Evolutionary conservation across 768 basidiomycete genomes (phyloP).

Genomic region (Rickenella mellea): DNA sequence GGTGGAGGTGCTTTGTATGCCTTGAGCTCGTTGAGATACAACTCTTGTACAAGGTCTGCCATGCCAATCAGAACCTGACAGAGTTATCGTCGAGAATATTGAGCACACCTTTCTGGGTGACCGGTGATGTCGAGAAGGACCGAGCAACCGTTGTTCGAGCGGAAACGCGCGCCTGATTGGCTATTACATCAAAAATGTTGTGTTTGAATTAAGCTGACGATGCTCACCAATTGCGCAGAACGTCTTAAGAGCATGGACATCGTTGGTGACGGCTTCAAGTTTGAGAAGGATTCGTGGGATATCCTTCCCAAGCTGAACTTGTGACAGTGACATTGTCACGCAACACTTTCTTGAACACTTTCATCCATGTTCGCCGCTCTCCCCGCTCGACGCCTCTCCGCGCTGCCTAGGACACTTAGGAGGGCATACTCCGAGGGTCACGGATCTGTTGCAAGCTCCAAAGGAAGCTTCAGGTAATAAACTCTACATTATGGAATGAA

Average conservation of each 20-base stretch:
- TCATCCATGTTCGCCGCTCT: constrained; percentile 33
- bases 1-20: constrained; percentile 69
- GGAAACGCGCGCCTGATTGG: neutral
- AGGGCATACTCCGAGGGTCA: constrained; percentile 38
- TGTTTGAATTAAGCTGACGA: constrained; percentile 2
- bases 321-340: constrained; percentile 13
- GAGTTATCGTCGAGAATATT: constrained; percentile 9
- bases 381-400: constrained; percentile 32
- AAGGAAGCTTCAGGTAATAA: constrained; percentile 27
- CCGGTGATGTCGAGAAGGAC: constrained; percentile 50
- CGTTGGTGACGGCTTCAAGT: neutral
- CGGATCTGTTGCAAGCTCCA: constrained; percentile 55
- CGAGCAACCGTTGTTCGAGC: constrained; percentile 19
- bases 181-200: neutral
- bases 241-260: constrained; percentile 1
- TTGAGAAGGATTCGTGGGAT: neutral
- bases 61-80: constrained; percentile 5
- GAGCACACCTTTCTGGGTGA: constrained; percentile 54
- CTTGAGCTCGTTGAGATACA: constrained; percentile 87
- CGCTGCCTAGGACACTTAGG: constrained; percentile 23
- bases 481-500: constrained; percentile 6
- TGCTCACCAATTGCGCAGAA: constrained; percentile 7
- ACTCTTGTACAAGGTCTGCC: constrained; percentile 84
- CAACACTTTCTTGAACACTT: constrained; percentile 4
- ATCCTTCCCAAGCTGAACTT: constrained; percentile 7